These are phyloP conservation scores for Phytophthora capsici DNA, from an alignment of 352 stramenopile species.

Conservation along the genomic window DNA sequence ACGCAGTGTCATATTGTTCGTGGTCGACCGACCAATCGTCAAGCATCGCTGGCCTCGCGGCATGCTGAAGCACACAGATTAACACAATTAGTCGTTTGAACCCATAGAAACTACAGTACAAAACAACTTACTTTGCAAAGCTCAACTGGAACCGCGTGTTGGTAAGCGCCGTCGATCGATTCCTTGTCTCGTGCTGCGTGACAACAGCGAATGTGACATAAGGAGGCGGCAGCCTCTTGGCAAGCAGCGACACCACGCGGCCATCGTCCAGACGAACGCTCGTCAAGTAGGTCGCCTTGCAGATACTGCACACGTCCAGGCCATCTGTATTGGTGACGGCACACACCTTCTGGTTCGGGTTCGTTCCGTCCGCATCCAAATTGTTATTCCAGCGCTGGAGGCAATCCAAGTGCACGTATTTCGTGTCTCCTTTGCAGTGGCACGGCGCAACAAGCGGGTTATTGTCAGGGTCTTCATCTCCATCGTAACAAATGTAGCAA, in stretches of 20 bases:
- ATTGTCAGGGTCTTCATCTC: conserved; percentile 80
- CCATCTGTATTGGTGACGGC: conserved; percentile 91
- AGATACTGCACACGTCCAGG: conserved; percentile 90
- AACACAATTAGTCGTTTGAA: conserved; percentile 4
- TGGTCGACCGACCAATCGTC: conserved; percentile 82
- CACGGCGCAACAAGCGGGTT: conserved; percentile 92
- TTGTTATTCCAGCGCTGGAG: conserved; percentile 94
- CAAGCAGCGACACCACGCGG: conserved; percentile 84
- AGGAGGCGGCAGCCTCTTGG: conserved; percentile 85
- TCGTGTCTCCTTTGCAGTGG: conserved; percentile 92
- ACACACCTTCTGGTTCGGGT: conserved; percentile 89
- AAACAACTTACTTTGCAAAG: conserved; percentile 84
- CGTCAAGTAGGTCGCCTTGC: conserved; percentile 92
- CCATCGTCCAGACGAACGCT: conserved; percentile 89
- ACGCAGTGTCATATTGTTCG: conserved; percentile 86
- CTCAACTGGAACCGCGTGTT: conserved; percentile 94
- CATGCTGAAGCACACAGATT: conserved; percentile 42
- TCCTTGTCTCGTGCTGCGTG: conserved; percentile 88
- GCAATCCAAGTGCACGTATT: conserved; percentile 93
- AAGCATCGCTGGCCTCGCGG: conserved; percentile 73
- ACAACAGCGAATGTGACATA: conserved; percentile 94
- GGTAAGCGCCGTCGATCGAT: conserved; percentile 83
- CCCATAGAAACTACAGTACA: neutral
- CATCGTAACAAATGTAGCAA: conserved; percentile 95
- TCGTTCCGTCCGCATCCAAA: conserved; percentile 74